Percentiles rank a stretch among this genome's conserved stretches.
These are phyloP conservation scores for Lepidium africanum DNA, from an alignment of 345 rosid genomes.

Conservation along the genomic window DNA sequence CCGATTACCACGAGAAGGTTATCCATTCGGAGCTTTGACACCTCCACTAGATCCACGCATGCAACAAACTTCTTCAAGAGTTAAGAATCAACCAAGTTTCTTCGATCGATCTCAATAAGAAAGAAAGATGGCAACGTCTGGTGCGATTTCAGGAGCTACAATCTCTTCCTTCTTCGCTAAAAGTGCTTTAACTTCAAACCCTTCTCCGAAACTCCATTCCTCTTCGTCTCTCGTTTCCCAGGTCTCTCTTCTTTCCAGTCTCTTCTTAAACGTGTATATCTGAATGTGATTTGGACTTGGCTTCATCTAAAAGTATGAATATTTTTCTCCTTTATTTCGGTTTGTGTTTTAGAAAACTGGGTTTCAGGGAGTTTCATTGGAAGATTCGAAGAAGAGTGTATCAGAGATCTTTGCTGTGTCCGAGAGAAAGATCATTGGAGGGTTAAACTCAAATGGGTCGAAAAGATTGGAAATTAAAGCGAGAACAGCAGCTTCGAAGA, in stretches of 20 bases:
- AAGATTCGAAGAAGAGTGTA: conserved; percentile 47
- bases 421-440: conserved; percentile 11
- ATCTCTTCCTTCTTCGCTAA: conserved; percentile 28
- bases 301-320: conserved; percentile 8
- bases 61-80: background rate
- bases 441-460: background rate
- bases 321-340: background rate
- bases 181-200: conserved; percentile 25
- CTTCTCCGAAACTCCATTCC: conserved; percentile 18
- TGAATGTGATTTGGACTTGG: background rate
- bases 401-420: conserved; percentile 37
- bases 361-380: conserved; percentile 61
- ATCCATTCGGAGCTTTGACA: conserved; percentile 11
- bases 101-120: background rate
- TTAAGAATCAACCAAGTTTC: conserved; percentile 4
- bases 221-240: conserved; percentile 15
- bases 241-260: background rate
- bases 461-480: conserved; percentile 50
- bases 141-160: conserved; percentile 27
- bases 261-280: background rate
- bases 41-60: background rate
- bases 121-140: conserved; percentile 21
- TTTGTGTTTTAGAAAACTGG: conserved; percentile 38
- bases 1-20: conserved; percentile 20
- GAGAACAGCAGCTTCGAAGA: conserved; percentile 66